phyloP scores from a whole-genome alignment of 331 rosid genomes.

The Acacia pycnantha region DNA sequence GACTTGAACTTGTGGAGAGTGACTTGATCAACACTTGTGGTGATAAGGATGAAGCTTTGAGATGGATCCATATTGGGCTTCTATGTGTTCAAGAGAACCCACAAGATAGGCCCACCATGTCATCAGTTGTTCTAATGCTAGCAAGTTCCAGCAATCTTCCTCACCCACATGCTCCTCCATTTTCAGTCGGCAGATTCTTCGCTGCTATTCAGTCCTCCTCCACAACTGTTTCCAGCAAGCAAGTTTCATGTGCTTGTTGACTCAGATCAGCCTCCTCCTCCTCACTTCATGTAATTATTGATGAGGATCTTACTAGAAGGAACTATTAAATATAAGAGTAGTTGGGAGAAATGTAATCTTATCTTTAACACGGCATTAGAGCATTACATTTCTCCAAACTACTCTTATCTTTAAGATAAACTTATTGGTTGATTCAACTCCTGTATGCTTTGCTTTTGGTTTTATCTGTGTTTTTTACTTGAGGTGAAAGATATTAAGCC shows the following conservation, averaged over 20 bases:
- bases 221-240: not conserved
- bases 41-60: conserved; percentile 24
- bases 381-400: no score
- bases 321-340: no score
- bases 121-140: conserved; percentile 43
- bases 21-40: conserved; percentile 23
- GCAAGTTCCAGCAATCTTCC: conserved; percentile 26
- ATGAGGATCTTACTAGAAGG: not conserved
- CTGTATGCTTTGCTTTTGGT: not conserved
- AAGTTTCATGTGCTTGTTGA: not conserved
- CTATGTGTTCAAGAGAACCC: conserved; percentile 46
- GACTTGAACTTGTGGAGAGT: conserved; percentile 30
- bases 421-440: not conserved
- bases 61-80: conserved; percentile 49
- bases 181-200: conserved; percentile 5
- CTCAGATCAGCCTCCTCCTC: not conserved
- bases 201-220: not conserved
- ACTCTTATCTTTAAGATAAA: no score
- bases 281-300: not conserved
- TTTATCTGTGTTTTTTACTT: not conserved
- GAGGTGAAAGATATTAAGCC: not conserved
- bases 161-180: conserved; percentile 36
- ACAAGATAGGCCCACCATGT: conserved; percentile 36
- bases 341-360: no score
- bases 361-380: no score